phyloP scores from a whole-genome alignment of 1,139 yeast genomes.

The Casaregolazyma lundiana region DNA sequence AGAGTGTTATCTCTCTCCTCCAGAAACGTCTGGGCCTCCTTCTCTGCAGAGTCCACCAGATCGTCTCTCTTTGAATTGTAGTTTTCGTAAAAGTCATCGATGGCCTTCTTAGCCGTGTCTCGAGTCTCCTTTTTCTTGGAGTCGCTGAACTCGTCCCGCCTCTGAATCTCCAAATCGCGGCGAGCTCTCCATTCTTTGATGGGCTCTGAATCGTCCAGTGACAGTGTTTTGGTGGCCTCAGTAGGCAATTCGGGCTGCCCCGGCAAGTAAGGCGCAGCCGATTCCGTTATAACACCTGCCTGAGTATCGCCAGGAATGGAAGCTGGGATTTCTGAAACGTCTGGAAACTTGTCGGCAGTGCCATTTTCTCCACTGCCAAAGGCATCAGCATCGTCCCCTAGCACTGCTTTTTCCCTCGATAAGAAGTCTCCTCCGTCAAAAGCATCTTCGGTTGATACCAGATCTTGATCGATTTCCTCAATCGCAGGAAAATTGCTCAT shows the following conservation, averaged over 20 bases:
- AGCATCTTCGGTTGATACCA: conserved; percentile 23
- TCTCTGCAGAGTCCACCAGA: conserved; percentile 59
- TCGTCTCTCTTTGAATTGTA: conserved; percentile 83
- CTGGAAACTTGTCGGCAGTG: conserved; percentile 40
- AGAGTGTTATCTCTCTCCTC: conserved; percentile 76
- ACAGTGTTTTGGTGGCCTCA: conserved; percentile 23
- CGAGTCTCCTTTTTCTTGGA: conserved; percentile 65
- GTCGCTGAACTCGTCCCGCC: conserved; percentile 71
- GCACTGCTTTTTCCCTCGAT: conserved; percentile 75
- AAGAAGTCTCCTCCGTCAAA: conserved; percentile 55
- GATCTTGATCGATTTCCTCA: conserved; percentile 43
- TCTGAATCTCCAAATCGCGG: conserved; percentile 72
- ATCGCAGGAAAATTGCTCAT: conserved; percentile 78
- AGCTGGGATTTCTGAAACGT: conserved; percentile 42
- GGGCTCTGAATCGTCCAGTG: conserved; percentile 34
- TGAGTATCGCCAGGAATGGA: conserved; percentile 1
- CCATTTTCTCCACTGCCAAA: conserved; percentile 67
- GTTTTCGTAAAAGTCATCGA: conserved; percentile 91
- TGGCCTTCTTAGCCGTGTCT: conserved; percentile 75
- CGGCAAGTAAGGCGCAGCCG: conserved; percentile 30
- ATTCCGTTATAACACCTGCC: conserved; percentile 28
- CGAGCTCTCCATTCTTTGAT: conserved; percentile 75
- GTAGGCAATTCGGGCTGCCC: conserved; percentile 22
- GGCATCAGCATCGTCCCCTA: conserved; percentile 68
- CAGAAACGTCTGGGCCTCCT: conserved; percentile 63